These are phyloP conservation scores for Poteriospumella lacustris DNA, from an alignment of 108 stramenopile species.

Conservation along the genomic window DNA sequence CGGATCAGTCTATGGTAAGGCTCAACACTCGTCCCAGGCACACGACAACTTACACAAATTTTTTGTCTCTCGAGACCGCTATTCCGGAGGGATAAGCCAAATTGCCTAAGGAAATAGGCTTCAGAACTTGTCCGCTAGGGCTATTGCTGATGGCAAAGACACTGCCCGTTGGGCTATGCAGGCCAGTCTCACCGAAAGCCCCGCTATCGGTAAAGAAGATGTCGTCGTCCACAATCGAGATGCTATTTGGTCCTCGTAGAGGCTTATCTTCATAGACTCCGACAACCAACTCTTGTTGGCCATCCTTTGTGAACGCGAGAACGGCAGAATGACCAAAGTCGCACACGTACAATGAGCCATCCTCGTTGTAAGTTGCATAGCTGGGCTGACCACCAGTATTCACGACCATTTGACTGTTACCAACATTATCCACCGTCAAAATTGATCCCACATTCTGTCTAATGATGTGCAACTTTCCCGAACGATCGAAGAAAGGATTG, in stretches of 20 bases:
- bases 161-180: conserved; percentile 20
- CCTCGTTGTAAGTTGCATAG: background rate
- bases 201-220: conserved; percentile 28
- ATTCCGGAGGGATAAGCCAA: conserved; percentile 20
- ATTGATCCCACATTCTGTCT: background rate
- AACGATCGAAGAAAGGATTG: conserved; percentile 16
- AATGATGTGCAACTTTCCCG: background rate
- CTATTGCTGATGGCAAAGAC: conserved; percentile 12
- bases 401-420: background rate
- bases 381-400: conserved; percentile 26
- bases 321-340: conserved; percentile 19
- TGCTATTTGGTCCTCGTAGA: conserved; percentile 10
- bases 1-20: too few relatives aligned
- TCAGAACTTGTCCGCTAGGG: conserved; percentile 11
- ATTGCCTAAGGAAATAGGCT: conserved; percentile 21
- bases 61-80: background rate
- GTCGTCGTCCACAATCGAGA: background rate
- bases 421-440: background rate
- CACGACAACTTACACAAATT: conserved; percentile 31
- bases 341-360: background rate
- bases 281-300: conserved; percentile 15
- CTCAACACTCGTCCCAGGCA: too few relatives aligned
- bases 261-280: conserved; percentile 28
- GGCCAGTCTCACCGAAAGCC: conserved; percentile 26
- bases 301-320: background rate